These are phyloP conservation scores for Actinomortierella ambigua DNA, from an alignment of 371 early-diverging fungal genomes.

Conservation along the genomic window DNA sequence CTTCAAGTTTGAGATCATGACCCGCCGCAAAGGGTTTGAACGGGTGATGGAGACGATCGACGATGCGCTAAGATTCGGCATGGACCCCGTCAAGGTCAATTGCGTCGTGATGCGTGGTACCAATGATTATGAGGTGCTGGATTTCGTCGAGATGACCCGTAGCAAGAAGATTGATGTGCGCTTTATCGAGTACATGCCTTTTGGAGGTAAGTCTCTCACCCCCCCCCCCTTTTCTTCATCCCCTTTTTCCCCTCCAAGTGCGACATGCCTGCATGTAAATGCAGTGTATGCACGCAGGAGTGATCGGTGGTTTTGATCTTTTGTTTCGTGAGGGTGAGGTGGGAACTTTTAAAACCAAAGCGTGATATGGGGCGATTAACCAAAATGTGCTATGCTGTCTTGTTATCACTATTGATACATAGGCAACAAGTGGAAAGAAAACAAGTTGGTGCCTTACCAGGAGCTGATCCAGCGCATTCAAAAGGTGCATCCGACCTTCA, in stretches of 20 bases:
- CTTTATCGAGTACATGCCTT: slow-evolving; percentile 98
- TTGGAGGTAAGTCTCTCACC: slow-evolving; percentile 72
- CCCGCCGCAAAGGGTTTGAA: slow-evolving; percentile 83
- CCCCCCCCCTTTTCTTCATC: no score
- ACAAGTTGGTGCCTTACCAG: slow-evolving; percentile 84
- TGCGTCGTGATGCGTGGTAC: slow-evolving; percentile 87
- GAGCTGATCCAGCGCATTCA: slow-evolving; percentile 71
- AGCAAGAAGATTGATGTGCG: slow-evolving; percentile 77
- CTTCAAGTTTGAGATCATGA: slow-evolving; percentile 87
- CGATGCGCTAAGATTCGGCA: slow-evolving; percentile 64
- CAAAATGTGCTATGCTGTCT: neutral
- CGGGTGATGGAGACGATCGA: slow-evolving; percentile 78
- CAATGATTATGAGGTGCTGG: slow-evolving; percentile 83
- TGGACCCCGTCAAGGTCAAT: slow-evolving; percentile 86
- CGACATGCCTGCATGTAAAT: no score
- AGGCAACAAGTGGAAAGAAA: slow-evolving; percentile 88
- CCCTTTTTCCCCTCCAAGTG: no score
- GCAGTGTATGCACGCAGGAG: no score
- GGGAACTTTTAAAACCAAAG: no score
- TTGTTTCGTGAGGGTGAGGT: no score
- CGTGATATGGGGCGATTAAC: neutral
- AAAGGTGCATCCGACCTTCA: slow-evolving; percentile 59
- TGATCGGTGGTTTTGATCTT: no score
- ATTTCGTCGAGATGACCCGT: slow-evolving; percentile 85
- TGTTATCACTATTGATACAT: neutral